Evolutionary conservation across 768 basidiomycete genomes (phyloP), one percentile per base, ranked within the genome.

Genomic region (Russula dissimulans): DNA sequence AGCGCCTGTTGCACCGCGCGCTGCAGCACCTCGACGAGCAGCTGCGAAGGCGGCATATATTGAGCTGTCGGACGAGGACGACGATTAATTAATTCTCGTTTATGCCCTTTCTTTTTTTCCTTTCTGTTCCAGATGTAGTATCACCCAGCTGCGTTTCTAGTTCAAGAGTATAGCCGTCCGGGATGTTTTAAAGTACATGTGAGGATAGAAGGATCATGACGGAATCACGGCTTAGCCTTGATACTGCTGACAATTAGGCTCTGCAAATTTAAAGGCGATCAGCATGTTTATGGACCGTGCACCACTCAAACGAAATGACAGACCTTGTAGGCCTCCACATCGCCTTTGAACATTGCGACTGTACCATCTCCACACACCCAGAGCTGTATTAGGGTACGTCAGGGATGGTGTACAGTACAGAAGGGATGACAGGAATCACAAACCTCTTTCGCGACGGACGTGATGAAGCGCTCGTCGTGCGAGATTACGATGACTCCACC

Each of bases 381-480:
- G 22, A 97, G 80, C 90, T 94, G 43, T 2, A 22, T 54, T 14
- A 7, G 12, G 44, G 50, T 61, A 58, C 60, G 65, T 59, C 43
- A 57, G 53, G 42, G 61, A 26, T 26, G 22, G 22, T 26, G 22
- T 26, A 26, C 60, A 5, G 61, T 46, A 26, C 8, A n/a, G 42
- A 31, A 41, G 11, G 3, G 12, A 38, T 14, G 51, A 48, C 45
- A 39, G 29, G 51, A 18, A 57, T 38, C 11, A 65, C 79, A 31
- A 65, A 89, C 91, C 79, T 93, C 86, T 70, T 82, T 84, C 4
- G 91, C 87, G 18, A 94, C 92, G 15, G 83, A 86, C 15, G 91
- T 95, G 67, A 95, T 95, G 71, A 95, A 97, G 53, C 91, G 77
- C 70, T 95, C 93, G 78, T 97, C 95, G 81, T 97, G 95, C 63